Conservation (phyloP, 176 grass and related monocot species). For the Alloteropsis semialata region DNA sequence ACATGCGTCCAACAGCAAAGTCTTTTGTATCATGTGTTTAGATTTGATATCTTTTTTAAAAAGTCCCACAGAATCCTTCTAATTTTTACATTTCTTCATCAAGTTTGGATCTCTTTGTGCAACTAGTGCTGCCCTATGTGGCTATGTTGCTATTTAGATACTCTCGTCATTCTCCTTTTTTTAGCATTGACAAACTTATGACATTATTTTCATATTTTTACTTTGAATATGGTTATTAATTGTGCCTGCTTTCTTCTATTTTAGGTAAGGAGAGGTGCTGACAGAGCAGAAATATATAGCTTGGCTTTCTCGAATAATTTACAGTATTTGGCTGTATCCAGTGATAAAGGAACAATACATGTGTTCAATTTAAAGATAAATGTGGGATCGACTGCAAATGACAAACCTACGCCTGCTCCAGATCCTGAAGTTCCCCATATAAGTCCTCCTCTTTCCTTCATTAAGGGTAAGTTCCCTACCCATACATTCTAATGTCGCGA, state of each 20-base stretch:
- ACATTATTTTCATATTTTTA: neutral
- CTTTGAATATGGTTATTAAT: neutral
- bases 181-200: neutral
- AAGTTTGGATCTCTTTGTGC: neutral
- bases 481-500: neutral
- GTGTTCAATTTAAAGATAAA: conserved; percentile 94
- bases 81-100: neutral
- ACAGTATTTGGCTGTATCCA: conserved; percentile 90
- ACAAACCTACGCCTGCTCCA: conserved; percentile 63
- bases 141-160: neutral
- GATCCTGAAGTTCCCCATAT: conserved; percentile 60
- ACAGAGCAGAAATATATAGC: conserved; percentile 98
- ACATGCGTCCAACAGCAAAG: neutral
- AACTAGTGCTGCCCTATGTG: neutral
- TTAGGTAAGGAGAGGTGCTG: conserved; percentile 96
- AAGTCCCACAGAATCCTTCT: neutral
- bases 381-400: conserved; percentile 71
- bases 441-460: conserved; percentile 84
- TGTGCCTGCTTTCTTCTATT: neutral
- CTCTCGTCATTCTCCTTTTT: neutral
- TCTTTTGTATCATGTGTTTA: neutral
- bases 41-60: neutral
- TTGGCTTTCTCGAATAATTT: conserved; percentile 94
- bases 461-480: conserved; percentile 64
- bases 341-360: conserved; percentile 99